These are phyloP conservation scores for Nitzschia sp. DNA, from an alignment of 108 stramenopile species.

Conservation along the genomic window DNA sequence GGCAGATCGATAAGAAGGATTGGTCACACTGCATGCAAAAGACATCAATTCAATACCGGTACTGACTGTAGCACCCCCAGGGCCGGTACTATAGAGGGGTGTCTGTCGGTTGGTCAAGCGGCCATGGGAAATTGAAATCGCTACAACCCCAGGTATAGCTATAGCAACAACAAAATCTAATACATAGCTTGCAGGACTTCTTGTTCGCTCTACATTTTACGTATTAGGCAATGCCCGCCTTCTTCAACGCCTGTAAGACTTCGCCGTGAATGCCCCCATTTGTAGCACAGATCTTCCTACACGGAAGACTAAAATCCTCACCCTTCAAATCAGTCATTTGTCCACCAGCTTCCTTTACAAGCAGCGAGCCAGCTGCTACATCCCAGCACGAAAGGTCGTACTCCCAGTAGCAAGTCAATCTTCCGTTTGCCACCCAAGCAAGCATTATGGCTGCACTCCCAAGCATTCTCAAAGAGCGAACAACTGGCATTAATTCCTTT, in stretches of 20 bases:
- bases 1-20: no score
- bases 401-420: slow-evolving; percentile 74
- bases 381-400: slow-evolving; percentile 89
- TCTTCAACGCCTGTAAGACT: slow-evolving; percentile 58
- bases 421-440: slow-evolving; percentile 83
- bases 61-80: no score
- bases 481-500: slow-evolving; percentile 68
- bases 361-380: slow-evolving; percentile 72
- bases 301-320: slow-evolving; percentile 50
- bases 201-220: no score
- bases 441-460: slow-evolving; percentile 81
- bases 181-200: no score
- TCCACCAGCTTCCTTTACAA: slow-evolving; percentile 78
- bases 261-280: slow-evolving; percentile 69
- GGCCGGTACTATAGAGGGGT: no score
- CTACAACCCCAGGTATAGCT: no score
- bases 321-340: slow-evolving; percentile 70
- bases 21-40: no score
- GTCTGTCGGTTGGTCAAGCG: no score
- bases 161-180: no score
- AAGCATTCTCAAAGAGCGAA: slow-evolving; percentile 77
- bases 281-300: slow-evolving; percentile 78
- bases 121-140: no score
- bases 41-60: no score
- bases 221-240: slow-evolving; percentile 54